Evolutionary conservation across 306 rosid species (phyloP).

Genomic region (Acacia confusa): DNA sequence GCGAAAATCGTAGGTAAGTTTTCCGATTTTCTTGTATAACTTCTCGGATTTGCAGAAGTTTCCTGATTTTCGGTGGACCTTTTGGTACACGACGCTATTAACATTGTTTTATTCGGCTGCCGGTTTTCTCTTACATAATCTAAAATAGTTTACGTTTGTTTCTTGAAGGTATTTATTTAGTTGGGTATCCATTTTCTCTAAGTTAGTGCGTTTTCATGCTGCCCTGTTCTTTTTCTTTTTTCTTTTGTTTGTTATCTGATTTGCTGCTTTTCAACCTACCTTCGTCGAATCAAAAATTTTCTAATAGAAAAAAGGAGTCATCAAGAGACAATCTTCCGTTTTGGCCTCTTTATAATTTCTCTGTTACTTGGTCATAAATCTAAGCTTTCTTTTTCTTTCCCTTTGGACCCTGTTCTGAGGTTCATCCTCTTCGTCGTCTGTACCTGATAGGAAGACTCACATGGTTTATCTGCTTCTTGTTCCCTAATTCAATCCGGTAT

Average conservation of each 20-base stretch:
- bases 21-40: constrained; percentile 16
- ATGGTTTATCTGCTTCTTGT: constrained; percentile 20
- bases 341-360: constrained; percentile 28
- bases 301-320: constrained; percentile 14
- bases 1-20: constrained; percentile 27
- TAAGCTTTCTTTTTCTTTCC: constrained; percentile 27
- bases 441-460: not conserved
- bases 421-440: constrained; percentile 37
- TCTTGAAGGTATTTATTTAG: not conserved
- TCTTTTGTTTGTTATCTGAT: constrained; percentile 16
- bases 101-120: constrained; percentile 24
- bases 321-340: constrained; percentile 34
- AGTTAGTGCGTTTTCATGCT: constrained; percentile 5
- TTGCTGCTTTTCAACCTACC: constrained; percentile 53
- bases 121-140: constrained; percentile 10
- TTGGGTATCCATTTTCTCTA: constrained; percentile 19
- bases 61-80: not conserved
- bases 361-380: constrained; percentile 38
- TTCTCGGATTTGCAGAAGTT: constrained; percentile 41
- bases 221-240: constrained; percentile 12
- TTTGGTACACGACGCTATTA: constrained; percentile 2
- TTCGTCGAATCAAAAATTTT: constrained; percentile 19
- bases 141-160: not conserved
- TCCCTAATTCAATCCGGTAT: constrained; percentile 42
- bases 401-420: constrained; percentile 24